Conservation (phyloP, 1,284 basidiomycete species). For the Moniliella sp. region DNA sequence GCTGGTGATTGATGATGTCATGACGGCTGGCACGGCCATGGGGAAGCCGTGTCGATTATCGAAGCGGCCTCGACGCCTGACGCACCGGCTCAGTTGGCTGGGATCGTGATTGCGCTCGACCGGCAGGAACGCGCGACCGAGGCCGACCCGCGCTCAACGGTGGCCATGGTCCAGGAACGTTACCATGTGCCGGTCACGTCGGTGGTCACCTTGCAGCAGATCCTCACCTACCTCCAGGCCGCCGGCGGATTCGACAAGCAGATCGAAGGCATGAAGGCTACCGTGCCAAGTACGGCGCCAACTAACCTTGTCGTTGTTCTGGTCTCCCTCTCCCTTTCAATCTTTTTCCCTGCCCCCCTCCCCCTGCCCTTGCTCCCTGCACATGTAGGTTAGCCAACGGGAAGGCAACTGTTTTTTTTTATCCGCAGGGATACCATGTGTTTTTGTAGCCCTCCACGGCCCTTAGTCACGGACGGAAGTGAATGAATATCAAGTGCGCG, state of each 20-base stretch:
- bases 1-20: constrained; percentile 82
- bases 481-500: no score
- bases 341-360: no score
- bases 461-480: no score
- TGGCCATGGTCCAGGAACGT: constrained; percentile 56
- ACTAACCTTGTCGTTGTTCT: no score
- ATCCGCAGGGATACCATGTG: no score
- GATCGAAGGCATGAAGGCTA: constrained; percentile 58
- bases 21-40: constrained; percentile 53
- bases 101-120: constrained; percentile 74
- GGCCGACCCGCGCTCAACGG: constrained; percentile 32
- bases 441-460: no score
- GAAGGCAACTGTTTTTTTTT: no score
- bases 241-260: constrained; percentile 46
- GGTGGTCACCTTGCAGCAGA: constrained; percentile 57
- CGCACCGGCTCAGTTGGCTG: constrained; percentile 42
- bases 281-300: constrained; percentile 51
- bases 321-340: no score
- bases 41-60: constrained; percentile 26
- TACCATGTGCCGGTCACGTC: constrained; percentile 51
- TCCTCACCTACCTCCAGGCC: constrained; percentile 59
- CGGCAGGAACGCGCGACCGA: constrained; percentile 60
- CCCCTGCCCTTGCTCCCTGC: no score
- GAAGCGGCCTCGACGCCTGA: constrained; percentile 6
- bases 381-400: no score